phyloP scores from a whole-genome alignment of 495 filamentous ascomycete genomes.

The Annulohypoxylon moriforme region DNA sequence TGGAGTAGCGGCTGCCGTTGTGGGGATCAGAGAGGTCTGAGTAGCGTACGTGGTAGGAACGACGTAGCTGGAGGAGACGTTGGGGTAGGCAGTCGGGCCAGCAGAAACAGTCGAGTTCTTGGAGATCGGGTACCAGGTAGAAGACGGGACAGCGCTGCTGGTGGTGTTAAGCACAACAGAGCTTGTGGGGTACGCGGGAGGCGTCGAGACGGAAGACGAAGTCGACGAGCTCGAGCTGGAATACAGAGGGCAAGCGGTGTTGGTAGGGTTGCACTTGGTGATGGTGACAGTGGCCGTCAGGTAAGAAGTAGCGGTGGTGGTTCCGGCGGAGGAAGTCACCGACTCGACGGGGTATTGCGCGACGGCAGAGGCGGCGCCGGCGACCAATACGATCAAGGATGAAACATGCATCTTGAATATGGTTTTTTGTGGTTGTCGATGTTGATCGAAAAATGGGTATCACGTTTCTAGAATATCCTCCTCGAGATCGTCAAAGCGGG shows the following conservation, averaged over 20 bases:
- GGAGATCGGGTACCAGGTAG: conserved; percentile 46
- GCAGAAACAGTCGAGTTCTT: conserved; percentile 53
- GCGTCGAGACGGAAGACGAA: conserved; percentile 28
- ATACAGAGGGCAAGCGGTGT: conserved; percentile 58
- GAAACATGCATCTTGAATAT: conserved; percentile 44
- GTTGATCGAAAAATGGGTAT: conserved; percentile 43
- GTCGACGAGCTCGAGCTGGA: conserved; percentile 42
- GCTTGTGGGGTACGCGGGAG: conserved; percentile 28
- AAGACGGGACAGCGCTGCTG: conserved; percentile 45
- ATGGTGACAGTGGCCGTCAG: conserved; percentile 60
- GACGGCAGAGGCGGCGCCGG: conserved; percentile 42
- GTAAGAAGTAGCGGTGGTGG: conserved; percentile 57
- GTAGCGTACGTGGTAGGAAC: conserved; percentile 43
- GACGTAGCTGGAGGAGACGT: conserved; percentile 41
- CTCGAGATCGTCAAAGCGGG: conserved; percentile 21
- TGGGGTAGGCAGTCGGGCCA: conserved; percentile 53
- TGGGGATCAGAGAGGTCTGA: conserved; percentile 36
- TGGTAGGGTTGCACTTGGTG: conserved; percentile 59
- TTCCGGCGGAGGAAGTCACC: conserved; percentile 17
- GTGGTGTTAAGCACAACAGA: conserved; percentile 42
- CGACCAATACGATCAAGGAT: conserved; percentile 46
- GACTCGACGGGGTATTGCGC: conserved; percentile 29
- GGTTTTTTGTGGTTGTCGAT: conserved; percentile 11
- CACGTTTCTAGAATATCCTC: conserved; percentile 24
- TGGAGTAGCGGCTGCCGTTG: conserved; percentile 27